A percentile compares a stretch with the other conserved stretches of the same genome.
These are phyloP conservation scores for Rhizopogon salebrosus DNA, from an alignment of 768 basidiomycete genomes.

Conservation along the genomic window DNA sequence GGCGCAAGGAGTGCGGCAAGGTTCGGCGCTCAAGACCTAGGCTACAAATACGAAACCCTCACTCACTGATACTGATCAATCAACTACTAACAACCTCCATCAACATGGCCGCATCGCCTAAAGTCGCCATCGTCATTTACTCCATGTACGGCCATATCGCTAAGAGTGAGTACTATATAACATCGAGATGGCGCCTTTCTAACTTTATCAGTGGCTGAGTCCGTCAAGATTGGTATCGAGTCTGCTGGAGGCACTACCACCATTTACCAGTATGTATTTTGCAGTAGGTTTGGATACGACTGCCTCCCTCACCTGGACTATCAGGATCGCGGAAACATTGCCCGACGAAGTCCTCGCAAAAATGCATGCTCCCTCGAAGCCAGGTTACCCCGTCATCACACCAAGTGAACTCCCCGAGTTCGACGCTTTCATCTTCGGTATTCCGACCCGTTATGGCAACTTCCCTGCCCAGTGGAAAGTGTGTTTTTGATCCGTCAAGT, in stretches of 20 bases:
- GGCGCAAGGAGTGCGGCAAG: too few relatives aligned
- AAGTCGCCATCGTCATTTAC: constrained; percentile 69
- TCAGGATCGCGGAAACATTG: constrained; percentile 77
- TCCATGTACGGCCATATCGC: constrained; percentile 71
- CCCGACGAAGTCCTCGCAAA: constrained; percentile 55
- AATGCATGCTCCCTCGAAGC: constrained; percentile 71
- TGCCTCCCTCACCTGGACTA: neutral
- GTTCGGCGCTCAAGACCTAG: too few relatives aligned
- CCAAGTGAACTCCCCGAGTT: constrained; percentile 49
- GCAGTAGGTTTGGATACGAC: neutral
- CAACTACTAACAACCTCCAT: neutral
- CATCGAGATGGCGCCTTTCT: neutral
- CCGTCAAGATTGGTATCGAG: constrained; percentile 40
- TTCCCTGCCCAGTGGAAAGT: constrained; percentile 81
- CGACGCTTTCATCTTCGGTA: constrained; percentile 73
- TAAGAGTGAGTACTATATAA: constrained; percentile 40
- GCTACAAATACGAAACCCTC: neutral
- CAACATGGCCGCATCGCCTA: constrained; percentile 41
- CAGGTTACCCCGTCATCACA: constrained; percentile 62
- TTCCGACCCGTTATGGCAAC: constrained; percentile 78
- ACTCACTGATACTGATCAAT: neutral
- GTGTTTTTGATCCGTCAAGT: constrained; percentile 10
- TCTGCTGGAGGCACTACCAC: constrained; percentile 43
- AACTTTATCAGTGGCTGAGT: constrained; percentile 51
- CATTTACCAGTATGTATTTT: constrained; percentile 48